Base-by-base conservation (phyloP, 768 basidiomycete genomes). In the Vararia minispora region DNA sequence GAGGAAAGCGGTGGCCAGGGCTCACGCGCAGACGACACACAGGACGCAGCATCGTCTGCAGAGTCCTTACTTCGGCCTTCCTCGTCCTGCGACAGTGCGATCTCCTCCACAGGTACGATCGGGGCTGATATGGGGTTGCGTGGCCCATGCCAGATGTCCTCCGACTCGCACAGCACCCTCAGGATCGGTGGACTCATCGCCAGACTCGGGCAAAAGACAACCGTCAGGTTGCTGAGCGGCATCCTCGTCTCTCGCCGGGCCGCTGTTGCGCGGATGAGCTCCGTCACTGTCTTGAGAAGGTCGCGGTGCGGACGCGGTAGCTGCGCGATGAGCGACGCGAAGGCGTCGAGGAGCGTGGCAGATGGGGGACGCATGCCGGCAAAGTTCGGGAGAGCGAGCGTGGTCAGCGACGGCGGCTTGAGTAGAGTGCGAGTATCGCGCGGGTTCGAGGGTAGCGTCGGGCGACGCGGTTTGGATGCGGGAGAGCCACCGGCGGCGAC, bases 171-270 rank as follows among this genome's bases (percentile, higher is more conserved):
- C 3, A 90, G 57, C 22, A 79, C 70, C 45, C 79, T 70, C 48
- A 90, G 57, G 20, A 89, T 53, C 2, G 77, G 67, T 12, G 84
- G 83, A 41, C 65, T 83, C 74, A 91, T 80, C 52, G 71, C 76
- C 52, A 91, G 58, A 53, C 78, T 88, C 6, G 91, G 92, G 45
- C 85, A 90, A 54, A 97, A 79, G 35, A 94, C 81, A 24, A 92
- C 63, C 33, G 92, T 63, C 48, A 97, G 58, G 52, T 95, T 95
- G 56, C 81, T 81, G 47, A 95, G 58, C 2, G 89, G 87, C 91
- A 97, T 97, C 61, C 87, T 88, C 25, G 89, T 97, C 50, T 76
- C 72, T 46, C 69, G 70, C 45, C 73, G 68, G 39, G 63, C 65
- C 0, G 85, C 76, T 11, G 88, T 91, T 29, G 72, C 74, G 30